Conservation (phyloP, 2,329 filamentous ascomycete genomes). For the Sporothrix pallida region DNA sequence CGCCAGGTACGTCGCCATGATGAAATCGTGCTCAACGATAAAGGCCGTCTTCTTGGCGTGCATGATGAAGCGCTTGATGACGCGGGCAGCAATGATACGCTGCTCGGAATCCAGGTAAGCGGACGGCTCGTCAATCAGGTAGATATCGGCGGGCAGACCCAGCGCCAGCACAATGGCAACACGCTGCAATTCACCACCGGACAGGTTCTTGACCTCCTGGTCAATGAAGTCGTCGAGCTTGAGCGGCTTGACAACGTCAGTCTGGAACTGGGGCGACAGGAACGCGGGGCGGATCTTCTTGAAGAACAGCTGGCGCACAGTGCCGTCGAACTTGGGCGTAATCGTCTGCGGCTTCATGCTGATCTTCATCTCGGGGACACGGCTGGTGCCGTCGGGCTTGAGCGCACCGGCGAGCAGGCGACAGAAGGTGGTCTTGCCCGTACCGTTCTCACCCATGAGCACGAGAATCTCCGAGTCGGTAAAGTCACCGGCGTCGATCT, state of each 20-base stretch:
- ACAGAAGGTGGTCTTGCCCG: constrained; percentile 97
- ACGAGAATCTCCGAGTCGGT: constrained; percentile 98
- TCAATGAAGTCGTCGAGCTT: constrained; percentile 99
- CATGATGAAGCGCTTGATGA: constrained; percentile 99
- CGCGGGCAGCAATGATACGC: constrained; percentile 94
- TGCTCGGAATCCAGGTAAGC: constrained; percentile 99
- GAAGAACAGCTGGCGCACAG: constrained; percentile 97
- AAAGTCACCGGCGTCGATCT: constrained; percentile 81
- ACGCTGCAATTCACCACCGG: constrained; percentile 98
- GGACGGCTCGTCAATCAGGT: constrained; percentile 96
- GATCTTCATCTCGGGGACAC: constrained; percentile 92
- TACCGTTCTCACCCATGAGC: constrained; percentile 99
- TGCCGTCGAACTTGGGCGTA: constrained; percentile 96
- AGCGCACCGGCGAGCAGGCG: constrained; percentile 90
- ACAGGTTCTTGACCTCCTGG: constrained; percentile 98
- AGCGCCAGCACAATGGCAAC: constrained; percentile 98
- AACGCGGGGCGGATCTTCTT: constrained; percentile 99
- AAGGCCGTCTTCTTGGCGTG: constrained; percentile 99
- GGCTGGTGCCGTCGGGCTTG: constrained; percentile 81
- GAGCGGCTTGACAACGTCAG: constrained; percentile 98
- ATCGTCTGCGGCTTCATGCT: constrained; percentile 91
- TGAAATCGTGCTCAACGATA: constrained; percentile 99
- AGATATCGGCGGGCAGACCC: constrained; percentile 94
- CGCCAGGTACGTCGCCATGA: constrained; percentile 71
- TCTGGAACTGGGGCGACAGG: constrained; percentile 97